Conservation (phyloP, 176 grass and related monocot genomes). For the Oryza meridionalis region DNA sequence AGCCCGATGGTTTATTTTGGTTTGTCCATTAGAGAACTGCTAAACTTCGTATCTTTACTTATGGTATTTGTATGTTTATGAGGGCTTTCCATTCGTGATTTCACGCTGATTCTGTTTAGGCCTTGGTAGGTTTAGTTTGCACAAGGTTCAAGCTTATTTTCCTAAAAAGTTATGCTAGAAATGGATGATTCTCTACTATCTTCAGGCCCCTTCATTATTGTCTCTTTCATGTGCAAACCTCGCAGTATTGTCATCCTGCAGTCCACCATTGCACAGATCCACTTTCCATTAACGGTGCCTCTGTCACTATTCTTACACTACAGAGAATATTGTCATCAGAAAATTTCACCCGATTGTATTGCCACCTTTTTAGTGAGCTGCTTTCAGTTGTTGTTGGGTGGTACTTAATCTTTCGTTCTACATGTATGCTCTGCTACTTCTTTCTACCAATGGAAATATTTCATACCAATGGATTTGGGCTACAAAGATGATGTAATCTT, state of each 20-base stretch:
- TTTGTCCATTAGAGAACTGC: conserved; percentile 5
- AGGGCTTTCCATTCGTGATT: neutral
- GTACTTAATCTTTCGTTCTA: neutral
- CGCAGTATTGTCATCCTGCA: neutral
- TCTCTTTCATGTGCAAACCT: neutral
- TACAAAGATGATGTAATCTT: neutral
- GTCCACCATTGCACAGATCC: neutral
- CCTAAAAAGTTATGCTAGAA: neutral
- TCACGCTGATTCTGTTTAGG: neutral
- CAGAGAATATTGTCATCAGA: neutral
- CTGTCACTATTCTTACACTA: neutral
- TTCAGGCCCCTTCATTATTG: conserved; percentile 8
- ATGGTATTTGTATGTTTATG: neutral
- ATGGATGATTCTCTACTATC: neutral
- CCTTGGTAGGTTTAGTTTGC: neutral
- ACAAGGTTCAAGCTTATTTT: conserved; percentile 1
- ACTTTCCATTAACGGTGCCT: neutral
- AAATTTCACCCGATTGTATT: neutral
- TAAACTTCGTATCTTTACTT: neutral
- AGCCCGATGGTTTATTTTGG: neutral
- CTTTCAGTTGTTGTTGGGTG: neutral
- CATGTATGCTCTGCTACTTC: neutral
- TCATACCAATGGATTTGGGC: neutral
- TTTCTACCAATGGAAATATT: neutral
- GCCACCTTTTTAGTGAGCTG: neutral